These are phyloP conservation scores for Diutina sp. DNA, from an alignment of 1,139 yeast genomes.

Conservation along the genomic window DNA sequence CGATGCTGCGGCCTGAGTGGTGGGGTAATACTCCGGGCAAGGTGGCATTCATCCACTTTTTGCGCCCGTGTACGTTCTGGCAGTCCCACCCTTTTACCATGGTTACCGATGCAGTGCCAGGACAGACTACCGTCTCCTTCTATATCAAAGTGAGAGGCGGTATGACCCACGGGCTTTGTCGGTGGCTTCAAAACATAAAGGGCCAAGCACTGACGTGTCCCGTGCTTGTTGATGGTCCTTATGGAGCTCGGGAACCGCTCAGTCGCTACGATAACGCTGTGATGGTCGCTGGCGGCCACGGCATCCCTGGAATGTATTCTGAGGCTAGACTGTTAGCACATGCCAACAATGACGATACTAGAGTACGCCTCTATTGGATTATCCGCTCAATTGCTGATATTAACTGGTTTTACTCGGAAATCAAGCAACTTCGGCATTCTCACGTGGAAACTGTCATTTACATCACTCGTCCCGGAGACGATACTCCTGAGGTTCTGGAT, in stretches of 20 bases:
- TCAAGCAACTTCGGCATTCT: slow-evolving; percentile 18
- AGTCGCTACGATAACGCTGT: slow-evolving; percentile 21
- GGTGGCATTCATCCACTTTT: slow-evolving; percentile 7
- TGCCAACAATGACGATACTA: not conserved
- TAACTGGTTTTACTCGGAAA: slow-evolving; percentile 39
- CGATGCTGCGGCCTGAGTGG: slow-evolving; percentile 24
- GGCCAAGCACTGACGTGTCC: slow-evolving; percentile 10
- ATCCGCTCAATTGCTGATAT: slow-evolving; percentile 30
- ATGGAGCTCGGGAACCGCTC: slow-evolving; percentile 13
- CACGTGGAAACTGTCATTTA: slow-evolving; percentile 24
- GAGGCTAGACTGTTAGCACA: slow-evolving; percentile 4
- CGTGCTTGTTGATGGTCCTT: slow-evolving; percentile 9
- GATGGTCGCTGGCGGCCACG: slow-evolving; percentile 24
- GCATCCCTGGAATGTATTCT: slow-evolving; percentile 9
- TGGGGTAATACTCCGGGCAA: slow-evolving; percentile 8
- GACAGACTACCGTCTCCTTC: slow-evolving; percentile 3
- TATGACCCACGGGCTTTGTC: slow-evolving; percentile 4
- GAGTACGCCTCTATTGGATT: slow-evolving; percentile 36
- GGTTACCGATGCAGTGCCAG: slow-evolving; percentile 4
- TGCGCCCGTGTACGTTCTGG: slow-evolving; percentile 7
- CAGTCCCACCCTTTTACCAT: slow-evolving; percentile 13
- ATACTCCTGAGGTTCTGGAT: not conserved
- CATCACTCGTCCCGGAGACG: slow-evolving; percentile 23
- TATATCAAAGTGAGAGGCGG: slow-evolving; percentile 9
- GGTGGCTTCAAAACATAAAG: slow-evolving; percentile 16